Evolutionary conservation across 257 asterid genomes (phyloP).

Genomic region (Leptodermis oblonga): DNA sequence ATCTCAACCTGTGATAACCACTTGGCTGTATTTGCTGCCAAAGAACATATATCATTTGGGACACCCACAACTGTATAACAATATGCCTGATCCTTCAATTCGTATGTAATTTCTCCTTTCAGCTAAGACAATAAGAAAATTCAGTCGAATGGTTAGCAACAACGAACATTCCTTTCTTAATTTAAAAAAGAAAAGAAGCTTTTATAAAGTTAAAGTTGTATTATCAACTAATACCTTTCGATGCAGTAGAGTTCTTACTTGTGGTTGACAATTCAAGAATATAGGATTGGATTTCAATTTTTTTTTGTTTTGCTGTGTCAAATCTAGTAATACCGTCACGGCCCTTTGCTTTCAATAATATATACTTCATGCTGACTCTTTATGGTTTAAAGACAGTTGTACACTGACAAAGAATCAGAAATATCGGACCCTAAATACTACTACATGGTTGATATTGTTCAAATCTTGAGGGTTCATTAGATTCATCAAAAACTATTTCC

Average conservation of each 20-base stretch:
- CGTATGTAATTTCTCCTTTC: constrained; percentile 84
- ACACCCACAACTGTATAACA: constrained; percentile 53
- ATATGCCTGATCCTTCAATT: constrained; percentile 87
- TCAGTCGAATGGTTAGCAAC: not conserved
- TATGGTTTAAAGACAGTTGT: not conserved
- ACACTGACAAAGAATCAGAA: not conserved
- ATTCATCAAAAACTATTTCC: not conserved
- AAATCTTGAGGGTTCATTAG: not conserved
- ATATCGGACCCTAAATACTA: not conserved
- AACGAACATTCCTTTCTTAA: not conserved
- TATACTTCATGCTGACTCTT: not conserved
- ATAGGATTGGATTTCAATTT: not conserved
- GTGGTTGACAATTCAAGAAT: not conserved
- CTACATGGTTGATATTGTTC: not conserved
- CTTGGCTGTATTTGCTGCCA: constrained; percentile 59
- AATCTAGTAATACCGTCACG: not conserved
- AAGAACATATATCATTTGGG: constrained; percentile 72
- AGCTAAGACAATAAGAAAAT: constrained; percentile 41
- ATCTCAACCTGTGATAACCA: constrained; percentile 90
- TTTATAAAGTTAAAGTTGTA: not conserved
- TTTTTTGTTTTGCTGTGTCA: not conserved
- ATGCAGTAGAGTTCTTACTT: not conserved
- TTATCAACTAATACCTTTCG: not conserved
- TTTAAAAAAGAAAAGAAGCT: not conserved
- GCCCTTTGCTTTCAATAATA: not conserved